These are phyloP conservation scores for Plasmodium blacklocki DNA, from an alignment of 169 alveolate species.

Conservation along the genomic window DNA sequence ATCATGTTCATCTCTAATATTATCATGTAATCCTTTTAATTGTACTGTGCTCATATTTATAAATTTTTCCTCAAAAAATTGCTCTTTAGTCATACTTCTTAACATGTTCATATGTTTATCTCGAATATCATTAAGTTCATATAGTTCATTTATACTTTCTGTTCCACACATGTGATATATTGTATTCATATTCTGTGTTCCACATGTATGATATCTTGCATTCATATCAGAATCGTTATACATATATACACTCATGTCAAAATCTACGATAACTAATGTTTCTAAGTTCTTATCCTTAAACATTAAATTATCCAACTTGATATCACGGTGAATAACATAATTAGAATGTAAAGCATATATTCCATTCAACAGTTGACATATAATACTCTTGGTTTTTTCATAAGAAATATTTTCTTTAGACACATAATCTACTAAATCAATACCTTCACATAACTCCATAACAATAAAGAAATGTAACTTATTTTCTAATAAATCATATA, in stretches of 20 bases:
- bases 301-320: conserved; percentile 60
- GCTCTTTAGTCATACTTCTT: conserved; percentile 12
- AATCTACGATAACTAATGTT: conserved; percentile 51
- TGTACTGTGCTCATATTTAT: conserved; percentile 6
- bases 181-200: not conserved
- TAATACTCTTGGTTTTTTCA: conserved; percentile 59
- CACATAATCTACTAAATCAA: conserved; percentile 72
- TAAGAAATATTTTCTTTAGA: conserved; percentile 52
- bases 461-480: conserved; percentile 55
- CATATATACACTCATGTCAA: conserved; percentile 71
- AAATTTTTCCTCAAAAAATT: conserved; percentile 9
- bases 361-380: conserved; percentile 50
- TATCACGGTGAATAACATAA: conserved; percentile 66
- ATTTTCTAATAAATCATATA: conserved; percentile 58
- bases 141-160: not conserved
- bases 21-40: not conserved
- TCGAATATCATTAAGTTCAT: too few relatives aligned
- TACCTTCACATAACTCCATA: conserved; percentile 74
- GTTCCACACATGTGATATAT: not conserved
- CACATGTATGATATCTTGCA: not conserved
- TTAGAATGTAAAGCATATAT: conserved; percentile 54
- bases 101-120: too few relatives aligned
- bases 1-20: too few relatives aligned
- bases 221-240: conserved; percentile 10
- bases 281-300: conserved; percentile 60